Evolutionary conservation across 345 rosid species (phyloP), one percentile per base, ranked within the genome.

Genomic region (Hibiscus syriacus): DNA sequence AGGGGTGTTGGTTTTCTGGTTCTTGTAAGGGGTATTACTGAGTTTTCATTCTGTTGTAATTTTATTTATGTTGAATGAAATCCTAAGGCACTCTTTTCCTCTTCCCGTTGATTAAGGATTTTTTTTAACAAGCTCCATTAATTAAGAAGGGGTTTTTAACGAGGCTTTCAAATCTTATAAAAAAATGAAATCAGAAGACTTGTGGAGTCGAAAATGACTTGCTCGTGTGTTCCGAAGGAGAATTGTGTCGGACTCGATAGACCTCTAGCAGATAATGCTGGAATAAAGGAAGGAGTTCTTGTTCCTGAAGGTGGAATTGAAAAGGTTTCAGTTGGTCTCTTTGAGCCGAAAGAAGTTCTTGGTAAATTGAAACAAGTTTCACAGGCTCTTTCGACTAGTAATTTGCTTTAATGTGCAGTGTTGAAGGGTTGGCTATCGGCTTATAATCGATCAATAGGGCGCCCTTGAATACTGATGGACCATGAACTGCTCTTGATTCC

Each of bases 141-240:
- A n/a, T n/a, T n/a, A n/a, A n/a, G n/a, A n/a, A n/a, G n/a, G n/a
- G n/a, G n/a, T n/a, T n/a, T n/a, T n/a, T n/a, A n/a, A n/a, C n/a
- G n/a, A n/a, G n/a, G n/a, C n/a, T n/a, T n/a, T n/a, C n/a, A n/a
- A n/a, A n/a, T n/a, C n/a, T n/a, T n/a, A n/a, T n/a, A n/a, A n/a
- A n/a, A n/a, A n/a, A n/a, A n/a, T 66, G 95, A 85, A 66, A 85
- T 94, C 22, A 84, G 92, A 55, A 82, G 83, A 72, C 87, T 84
- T 26, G 77, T 86, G 68, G 90, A 84, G 67, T 45, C 77, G 77
- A 74, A 79, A 70, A 73, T 94, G 80, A 74, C 86, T 10, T 83
- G 91, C 73, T 74, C 81, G 41, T 93, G 96, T 71, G 81, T 76
- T 56, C 73, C 78, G 0, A 68, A 76, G 50, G 83, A 73, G 41